Conservation (phyloP, 73 alveolate genomes). For the Breviolum minutum region DNA sequence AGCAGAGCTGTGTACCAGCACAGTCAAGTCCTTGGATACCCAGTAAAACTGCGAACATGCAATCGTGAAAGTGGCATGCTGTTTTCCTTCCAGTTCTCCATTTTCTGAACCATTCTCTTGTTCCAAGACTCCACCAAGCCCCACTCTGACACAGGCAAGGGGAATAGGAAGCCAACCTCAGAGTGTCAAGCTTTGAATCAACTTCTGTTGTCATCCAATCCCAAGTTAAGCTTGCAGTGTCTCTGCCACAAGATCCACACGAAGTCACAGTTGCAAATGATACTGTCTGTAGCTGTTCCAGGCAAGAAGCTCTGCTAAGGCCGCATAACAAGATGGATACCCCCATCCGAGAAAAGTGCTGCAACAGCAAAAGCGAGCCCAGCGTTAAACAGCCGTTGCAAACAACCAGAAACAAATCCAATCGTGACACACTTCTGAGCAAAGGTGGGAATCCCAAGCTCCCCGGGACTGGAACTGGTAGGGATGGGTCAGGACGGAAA, state of each 20-base stretch:
- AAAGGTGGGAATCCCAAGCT: background rate
- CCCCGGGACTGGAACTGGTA: background rate
- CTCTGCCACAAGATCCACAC: no score
- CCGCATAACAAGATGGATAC: background rate
- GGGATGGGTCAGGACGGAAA: background rate
- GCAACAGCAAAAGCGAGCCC: background rate
- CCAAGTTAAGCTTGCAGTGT: no score
- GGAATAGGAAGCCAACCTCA: slow-evolving; percentile 31
- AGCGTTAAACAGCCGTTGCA: background rate
- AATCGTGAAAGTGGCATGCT: no score
- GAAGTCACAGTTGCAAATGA: no score
- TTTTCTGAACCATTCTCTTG: background rate
- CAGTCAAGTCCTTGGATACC: background rate
- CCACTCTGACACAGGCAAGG: background rate
- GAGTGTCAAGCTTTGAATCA: background rate
- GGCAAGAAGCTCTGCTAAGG: background rate
- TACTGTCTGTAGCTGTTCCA: background rate
- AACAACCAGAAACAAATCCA: background rate
- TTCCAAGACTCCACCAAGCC: background rate
- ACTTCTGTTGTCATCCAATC: background rate
- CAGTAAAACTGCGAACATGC: no score
- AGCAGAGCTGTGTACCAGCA: background rate
- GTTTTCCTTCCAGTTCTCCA: no score
- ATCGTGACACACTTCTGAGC: background rate
- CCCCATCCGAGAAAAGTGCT: background rate